phyloP scores from a whole-genome alignment of 129 eudicot species.

The Kitagawia praeruptora region DNA sequence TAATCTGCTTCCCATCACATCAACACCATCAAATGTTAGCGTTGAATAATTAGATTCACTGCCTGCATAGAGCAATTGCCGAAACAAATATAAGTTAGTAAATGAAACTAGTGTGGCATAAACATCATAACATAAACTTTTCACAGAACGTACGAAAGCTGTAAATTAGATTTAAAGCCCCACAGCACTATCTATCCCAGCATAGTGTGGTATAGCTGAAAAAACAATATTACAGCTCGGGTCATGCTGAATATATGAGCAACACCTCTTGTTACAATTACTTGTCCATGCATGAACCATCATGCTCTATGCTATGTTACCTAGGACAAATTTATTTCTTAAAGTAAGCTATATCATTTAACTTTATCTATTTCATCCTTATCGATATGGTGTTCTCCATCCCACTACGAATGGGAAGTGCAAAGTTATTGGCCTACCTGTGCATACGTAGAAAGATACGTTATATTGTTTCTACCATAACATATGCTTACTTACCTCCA shows the following conservation, averaged over 20 bases:
- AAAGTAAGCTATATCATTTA: background rate
- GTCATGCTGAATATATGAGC: too few relatives aligned
- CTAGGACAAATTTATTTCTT: background rate
- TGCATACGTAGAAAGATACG: background rate
- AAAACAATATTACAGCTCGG: background rate
- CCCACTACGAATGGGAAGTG: background rate
- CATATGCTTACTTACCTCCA: background rate
- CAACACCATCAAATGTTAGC: conserved; percentile 90
- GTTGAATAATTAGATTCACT: conserved; percentile 66
- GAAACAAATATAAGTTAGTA: conserved; percentile 11
- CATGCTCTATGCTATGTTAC: background rate
- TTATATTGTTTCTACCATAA: background rate
- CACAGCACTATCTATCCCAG: too few relatives aligned
- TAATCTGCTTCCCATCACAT: conserved; percentile 90
- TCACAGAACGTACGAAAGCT: background rate
- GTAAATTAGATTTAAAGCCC: background rate
- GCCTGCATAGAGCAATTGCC: conserved; percentile 41
- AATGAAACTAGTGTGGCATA: background rate
- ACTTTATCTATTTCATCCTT: background rate
- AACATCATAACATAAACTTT: background rate
- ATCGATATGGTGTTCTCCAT: background rate
- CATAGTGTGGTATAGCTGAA: background rate
- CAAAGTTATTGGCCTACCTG: background rate
- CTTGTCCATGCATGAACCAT: background rate
- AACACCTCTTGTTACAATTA: too few relatives aligned